These are phyloP conservation scores for Acanthamoeba royreba DNA, from an alignment of 208 protist species.

Conservation along the genomic window DNA sequence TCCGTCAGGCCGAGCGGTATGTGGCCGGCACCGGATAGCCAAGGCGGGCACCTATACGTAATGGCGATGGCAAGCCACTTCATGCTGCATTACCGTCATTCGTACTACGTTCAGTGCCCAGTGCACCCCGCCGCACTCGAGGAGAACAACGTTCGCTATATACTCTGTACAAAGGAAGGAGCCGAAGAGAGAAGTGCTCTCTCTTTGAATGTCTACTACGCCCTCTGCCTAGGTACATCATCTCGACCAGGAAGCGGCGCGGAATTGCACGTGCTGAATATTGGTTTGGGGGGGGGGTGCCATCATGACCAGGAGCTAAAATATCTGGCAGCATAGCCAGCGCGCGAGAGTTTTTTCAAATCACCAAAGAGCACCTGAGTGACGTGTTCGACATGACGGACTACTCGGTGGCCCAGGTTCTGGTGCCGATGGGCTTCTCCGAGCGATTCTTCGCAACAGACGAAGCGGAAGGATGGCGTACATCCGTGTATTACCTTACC, in stretches of 20 bases:
- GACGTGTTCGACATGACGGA: slow-evolving; percentile 23
- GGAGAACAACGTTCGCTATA: slow-evolving; percentile 27
- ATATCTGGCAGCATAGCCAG: neutral
- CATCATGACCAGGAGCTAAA: neutral
- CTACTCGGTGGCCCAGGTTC: slow-evolving; percentile 25
- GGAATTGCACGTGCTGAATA: neutral
- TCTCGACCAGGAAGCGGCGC: neutral
- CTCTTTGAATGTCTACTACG: slow-evolving; percentile 10
- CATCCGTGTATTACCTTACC: neutral
- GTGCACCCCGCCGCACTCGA: neutral
- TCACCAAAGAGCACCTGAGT: neutral
- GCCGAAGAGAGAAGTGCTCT: slow-evolving; percentile 33
- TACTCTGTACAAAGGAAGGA: slow-evolving; percentile 15
- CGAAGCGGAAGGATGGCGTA: neutral
- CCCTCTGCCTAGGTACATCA: neutral
- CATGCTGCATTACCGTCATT: neutral
- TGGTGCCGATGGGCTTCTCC: neutral
- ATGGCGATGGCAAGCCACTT: neutral
- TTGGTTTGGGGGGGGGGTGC: too few relatives aligned
- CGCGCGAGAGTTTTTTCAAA: neutral
- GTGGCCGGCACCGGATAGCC: neutral
- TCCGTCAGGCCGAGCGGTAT: neutral
- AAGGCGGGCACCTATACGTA: neutral
- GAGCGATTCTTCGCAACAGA: neutral
- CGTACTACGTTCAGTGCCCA: neutral